Conservation (phyloP, 495 filamentous ascomycete genomes). For the Penicillium daleae region DNA sequence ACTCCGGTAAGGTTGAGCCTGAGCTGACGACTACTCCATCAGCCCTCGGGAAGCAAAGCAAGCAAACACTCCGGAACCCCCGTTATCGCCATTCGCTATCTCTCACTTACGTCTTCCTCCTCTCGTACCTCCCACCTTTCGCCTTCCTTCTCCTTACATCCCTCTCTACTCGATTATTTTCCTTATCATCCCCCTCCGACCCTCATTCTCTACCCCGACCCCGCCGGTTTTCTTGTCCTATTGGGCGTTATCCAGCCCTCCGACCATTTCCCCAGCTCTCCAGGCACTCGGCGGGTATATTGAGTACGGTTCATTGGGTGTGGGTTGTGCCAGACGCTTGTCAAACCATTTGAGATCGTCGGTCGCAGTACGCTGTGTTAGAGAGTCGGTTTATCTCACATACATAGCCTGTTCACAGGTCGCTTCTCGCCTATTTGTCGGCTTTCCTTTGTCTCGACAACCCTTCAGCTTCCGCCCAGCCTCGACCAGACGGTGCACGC, state of each 20-base stretch:
- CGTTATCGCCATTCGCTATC: constrained; percentile 28
- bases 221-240: constrained; percentile 1
- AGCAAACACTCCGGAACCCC: constrained; percentile 28
- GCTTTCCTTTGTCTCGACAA: constrained; percentile 22
- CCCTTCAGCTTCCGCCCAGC: constrained; percentile 5
- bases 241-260: constrained; percentile 7
- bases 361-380: constrained; percentile 17
- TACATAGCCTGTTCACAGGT: not conserved
- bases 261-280: constrained; percentile 7
- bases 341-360: constrained; percentile 25
- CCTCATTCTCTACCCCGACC: not conserved
- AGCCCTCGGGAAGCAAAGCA: constrained; percentile 22
- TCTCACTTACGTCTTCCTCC: constrained; percentile 10
- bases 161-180: constrained; percentile 1
- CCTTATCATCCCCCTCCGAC: constrained; percentile 3
- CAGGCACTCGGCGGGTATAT: constrained; percentile 26
- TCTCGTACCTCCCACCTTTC: constrained; percentile 11
- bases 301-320: constrained; percentile 17
- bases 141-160: constrained; percentile 16
- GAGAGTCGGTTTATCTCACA: constrained; percentile 12
- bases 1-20: not conserved
- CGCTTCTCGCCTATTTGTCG: constrained; percentile 1
- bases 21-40: not conserved
- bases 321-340: constrained; percentile 20
- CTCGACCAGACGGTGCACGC: not conserved